Evolutionary conservation across 2,329 filamentous ascomycete species (phyloP), one percentile per base, ranked within the genome.

Genomic region (Parastagonospora nodorum): DNA sequence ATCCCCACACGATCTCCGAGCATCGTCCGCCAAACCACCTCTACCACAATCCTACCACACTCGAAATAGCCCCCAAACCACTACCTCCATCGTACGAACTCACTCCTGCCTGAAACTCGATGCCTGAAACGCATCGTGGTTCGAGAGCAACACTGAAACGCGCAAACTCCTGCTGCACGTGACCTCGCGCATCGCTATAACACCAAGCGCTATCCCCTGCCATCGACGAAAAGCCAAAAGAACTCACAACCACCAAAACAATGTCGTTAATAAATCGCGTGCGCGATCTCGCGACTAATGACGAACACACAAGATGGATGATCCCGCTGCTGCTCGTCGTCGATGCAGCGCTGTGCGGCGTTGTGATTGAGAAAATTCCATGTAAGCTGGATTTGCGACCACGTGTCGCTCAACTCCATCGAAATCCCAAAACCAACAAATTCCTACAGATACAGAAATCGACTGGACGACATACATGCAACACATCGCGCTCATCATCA

Each of bases 391-490:
- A 35, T 8, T 14, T 8, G 7, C 48, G 19, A 57, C 54, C 59
- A 38, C 41, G 37, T 60, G 82, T 45, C 31, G 40, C 42, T 12
- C 54, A n/a, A 24, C 28, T 19, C n/a, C n/a, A 30, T 19, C 32
- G 15, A 12, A 10, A 10, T 24, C 14, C 24, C 30, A 45, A 30
- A 30, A 11, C 11, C 40, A 24, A 37, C 28, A 2, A 7, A 2
- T n/a, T 14, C 16, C 5, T 14, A 37, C 61, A 90, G 94, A 99
- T 72, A 99, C 94, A 37, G 94, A 99, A 75, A 99, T 99, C 68
- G 94, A 99, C 76, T 99, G 93, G 93, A 83, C 82, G 51, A 91
- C 94, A 0, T 99, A 99, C 75, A 97, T 99, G 92, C 84, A 97
- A 72, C 94, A 99, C 68, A 82, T 97, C 38, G 77, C 83, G 35